Base-by-base conservation (phyloP, 2,329 filamentous ascomycete genomes). In the Penicillium janthinellum region DNA sequence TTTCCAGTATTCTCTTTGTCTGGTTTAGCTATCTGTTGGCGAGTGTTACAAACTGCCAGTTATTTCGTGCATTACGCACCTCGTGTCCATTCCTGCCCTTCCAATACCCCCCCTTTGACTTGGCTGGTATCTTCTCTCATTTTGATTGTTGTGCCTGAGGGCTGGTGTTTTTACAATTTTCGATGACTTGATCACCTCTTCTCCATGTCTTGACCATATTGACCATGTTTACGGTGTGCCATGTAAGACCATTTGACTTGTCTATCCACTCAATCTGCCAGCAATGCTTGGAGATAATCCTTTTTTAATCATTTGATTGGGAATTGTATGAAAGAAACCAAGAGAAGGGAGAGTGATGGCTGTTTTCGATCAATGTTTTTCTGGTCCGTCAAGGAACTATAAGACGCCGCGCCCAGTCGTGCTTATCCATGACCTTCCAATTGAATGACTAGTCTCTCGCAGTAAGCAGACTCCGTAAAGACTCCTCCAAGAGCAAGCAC, bases 81-180 rank as follows among this genome's bases (percentile, higher is more conserved):
- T 57, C 20, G 39, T 37, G 44, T 35, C 58, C 12, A 5, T 51
- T 31, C 45, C 10, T 42, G 17, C 39, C 10, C 15, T 55, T 51
- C 48, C 57, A 67, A 68, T 67, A 67, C 65, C 66, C 66, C 60
- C 60, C 37, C 25, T 28, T 63, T 62, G 47, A 56, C 54, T 61
- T 62, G 65, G 64, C 51, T 65, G 64, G 65, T 67, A 67, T 64
- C 60, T 59, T 57, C 59, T 61, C 52, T 63, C 59, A 6, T 62
- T 64, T 49, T 56, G n/a, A 25, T 57, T 48, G 58, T 45, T 57
- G 45, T 54, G 17, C 10, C 17, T 44, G 11, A 12, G 20, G 25
- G 11, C 22, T 17, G 17, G 44, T 22, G 44, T 3, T 8, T n/a
- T 45, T 14, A 3, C 39, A 5, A 8, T 25, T 15, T 15, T 45